These are phyloP conservation scores for Scenedesmus sp. DNA, from an alignment of 163 green algal genomes.

Conservation along the genomic window DNA sequence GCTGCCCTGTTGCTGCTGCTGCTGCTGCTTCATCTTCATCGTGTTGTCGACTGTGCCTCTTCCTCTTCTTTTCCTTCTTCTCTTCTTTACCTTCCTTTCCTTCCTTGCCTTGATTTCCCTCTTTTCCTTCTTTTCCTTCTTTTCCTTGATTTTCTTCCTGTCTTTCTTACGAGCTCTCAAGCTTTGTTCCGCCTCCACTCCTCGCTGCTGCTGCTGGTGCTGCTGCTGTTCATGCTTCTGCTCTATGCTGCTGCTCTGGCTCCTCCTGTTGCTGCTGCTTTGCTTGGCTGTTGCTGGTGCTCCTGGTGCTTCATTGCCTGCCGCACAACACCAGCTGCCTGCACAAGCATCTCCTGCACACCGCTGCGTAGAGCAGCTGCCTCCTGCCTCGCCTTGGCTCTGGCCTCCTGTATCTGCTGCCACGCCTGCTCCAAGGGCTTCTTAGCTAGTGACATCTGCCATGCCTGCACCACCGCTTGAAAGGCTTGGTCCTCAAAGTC, in stretches of 20 bases:
- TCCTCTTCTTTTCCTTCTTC: neutral
- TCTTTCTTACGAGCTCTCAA: neutral
- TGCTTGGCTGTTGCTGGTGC: too few species aligned
- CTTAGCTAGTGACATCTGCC: neutral
- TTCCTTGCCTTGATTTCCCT: too few species aligned
- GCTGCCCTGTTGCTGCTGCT: neutral
- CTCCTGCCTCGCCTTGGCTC: neutral
- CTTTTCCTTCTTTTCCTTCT: too few species aligned
- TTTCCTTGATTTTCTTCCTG: too few species aligned
- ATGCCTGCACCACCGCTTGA: neutral
- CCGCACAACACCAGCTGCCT: neutral
- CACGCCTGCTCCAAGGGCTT: neutral
- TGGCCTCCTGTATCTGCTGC: neutral
- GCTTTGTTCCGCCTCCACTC: neutral
- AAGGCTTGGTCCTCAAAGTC: constrained; percentile 7
- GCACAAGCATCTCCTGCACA: neutral
- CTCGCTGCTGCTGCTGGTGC: neutral
- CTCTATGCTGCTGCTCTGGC: neutral
- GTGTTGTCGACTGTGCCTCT: neutral
- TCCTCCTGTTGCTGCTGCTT: neutral
- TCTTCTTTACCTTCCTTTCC: too few species aligned
- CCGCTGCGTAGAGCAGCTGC: neutral
- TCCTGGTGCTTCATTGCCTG: neutral
- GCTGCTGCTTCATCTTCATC: neutral
- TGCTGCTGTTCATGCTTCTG: too few species aligned